phyloP scores from a whole-genome alignment of 352 stramenopile genomes.

The Thalassiosira ordinaria region DNA sequence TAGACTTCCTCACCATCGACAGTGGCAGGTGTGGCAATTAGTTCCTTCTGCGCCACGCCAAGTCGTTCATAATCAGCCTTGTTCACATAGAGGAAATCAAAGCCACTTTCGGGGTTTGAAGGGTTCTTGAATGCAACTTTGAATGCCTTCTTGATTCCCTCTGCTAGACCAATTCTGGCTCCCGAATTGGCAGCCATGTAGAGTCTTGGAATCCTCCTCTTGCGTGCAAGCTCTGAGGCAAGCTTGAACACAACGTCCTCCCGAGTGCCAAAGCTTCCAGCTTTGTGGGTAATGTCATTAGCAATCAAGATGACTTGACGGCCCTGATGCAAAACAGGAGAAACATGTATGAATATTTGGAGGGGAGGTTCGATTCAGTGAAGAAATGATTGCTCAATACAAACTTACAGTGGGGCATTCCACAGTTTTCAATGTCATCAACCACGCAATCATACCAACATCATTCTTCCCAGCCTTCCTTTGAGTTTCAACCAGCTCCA shows the following conservation, averaged over 20 bases:
- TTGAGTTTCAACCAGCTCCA: constrained; percentile 88
- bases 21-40: constrained; percentile 69
- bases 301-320: constrained; percentile 98
- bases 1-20: constrained; percentile 90
- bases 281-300: constrained; percentile 99
- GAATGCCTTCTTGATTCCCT: constrained; percentile 97
- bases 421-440: constrained; percentile 96
- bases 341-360: neutral
- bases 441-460: constrained; percentile 99
- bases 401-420: constrained; percentile 92
- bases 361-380: neutral
- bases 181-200: constrained; percentile 99
- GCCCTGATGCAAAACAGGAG: constrained; percentile 65
- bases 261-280: constrained; percentile 98
- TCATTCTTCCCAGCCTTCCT: constrained; percentile 95
- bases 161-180: constrained; percentile 97
- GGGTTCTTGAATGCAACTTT: constrained; percentile 97
- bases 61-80: constrained; percentile 92
- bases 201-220: constrained; percentile 91
- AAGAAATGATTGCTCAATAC: constrained; percentile 11
- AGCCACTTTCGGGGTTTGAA: constrained; percentile 95
- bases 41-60: constrained; percentile 74
- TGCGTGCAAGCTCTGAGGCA: constrained; percentile 92
- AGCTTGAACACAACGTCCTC: constrained; percentile 99
- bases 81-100: constrained; percentile 98